Evolutionary conservation across 495 filamentous ascomycete genomes (phyloP).

Genomic region (Neurospora terricola): DNA sequence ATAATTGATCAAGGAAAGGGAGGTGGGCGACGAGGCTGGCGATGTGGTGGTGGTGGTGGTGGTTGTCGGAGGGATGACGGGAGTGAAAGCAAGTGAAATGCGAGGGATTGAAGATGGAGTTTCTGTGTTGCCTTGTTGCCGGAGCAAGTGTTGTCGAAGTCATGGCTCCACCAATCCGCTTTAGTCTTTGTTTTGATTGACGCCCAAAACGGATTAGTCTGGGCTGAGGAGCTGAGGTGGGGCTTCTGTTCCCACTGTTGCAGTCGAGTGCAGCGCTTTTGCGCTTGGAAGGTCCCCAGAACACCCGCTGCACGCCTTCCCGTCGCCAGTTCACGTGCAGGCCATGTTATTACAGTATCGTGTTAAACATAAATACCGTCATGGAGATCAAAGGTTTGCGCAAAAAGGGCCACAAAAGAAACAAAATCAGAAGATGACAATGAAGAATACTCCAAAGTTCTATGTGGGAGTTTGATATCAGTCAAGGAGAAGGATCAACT

Average conservation of each 20-base stretch:
- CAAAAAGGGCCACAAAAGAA: not conserved
- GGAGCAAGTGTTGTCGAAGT: conserved; percentile 8
- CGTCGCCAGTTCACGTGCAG: conserved; percentile 23
- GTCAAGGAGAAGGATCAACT: not conserved
- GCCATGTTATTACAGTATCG: not conserved
- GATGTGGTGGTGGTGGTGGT: not conserved
- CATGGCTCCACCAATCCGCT: conserved; percentile 1
- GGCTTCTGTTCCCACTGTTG: not conserved
- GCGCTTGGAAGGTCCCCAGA: not conserved
- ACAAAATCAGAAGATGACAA: not conserved
- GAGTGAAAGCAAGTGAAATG: not conserved
- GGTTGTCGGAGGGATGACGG: conserved; percentile 1
- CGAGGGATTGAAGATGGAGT: conserved; percentile 3
- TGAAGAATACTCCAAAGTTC: not conserved
- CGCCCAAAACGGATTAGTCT: conserved; percentile 19
- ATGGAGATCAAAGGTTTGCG: not conserved
- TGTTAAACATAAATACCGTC: not conserved
- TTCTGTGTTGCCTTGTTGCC: conserved; percentile 3
- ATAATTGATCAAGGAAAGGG: not conserved
- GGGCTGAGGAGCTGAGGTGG: conserved; percentile 10
- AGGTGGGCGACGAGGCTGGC: not conserved
- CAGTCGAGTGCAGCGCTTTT: not conserved
- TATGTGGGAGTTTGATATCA: not conserved
- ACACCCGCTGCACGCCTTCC: not conserved
- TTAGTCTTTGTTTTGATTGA: conserved; percentile 25